Conservation (phyloP, 768 basidiomycete species). For the Boletus patriciae region DNA sequence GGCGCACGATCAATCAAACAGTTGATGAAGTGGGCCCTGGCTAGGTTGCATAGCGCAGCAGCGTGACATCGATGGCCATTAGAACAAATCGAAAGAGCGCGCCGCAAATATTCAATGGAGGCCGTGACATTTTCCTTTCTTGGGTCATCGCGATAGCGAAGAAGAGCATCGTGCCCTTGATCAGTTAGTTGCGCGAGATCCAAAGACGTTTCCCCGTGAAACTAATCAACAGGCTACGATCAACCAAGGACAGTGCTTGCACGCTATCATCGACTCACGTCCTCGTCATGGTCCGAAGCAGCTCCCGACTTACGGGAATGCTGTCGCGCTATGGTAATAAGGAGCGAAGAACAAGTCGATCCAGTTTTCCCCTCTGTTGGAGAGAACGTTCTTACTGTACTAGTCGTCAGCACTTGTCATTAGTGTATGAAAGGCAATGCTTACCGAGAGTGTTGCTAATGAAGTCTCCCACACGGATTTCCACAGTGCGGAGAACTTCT, state of each 20-base stretch:
- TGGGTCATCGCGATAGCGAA: background rate
- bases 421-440: background rate
- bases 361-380: background rate
- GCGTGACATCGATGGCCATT: background rate
- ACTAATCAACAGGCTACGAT: background rate
- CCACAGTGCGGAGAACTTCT: background rate
- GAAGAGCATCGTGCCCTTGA: slow-evolving; percentile 1
- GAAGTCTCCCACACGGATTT: background rate
- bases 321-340: background rate
- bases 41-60: slow-evolving; percentile 12
- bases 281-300: background rate
- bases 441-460: background rate
- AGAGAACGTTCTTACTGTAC: background rate
- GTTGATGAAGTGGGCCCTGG: background rate
- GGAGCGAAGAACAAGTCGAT: background rate
- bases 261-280: background rate
- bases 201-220: background rate
- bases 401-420: background rate
- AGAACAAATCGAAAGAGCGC: slow-evolving; percentile 4
- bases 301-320: background rate
- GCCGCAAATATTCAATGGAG: slow-evolving; percentile 1
- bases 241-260: background rate
- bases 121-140: background rate
- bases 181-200: background rate
- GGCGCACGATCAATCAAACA: background rate